A percentile compares a stretch with the other conserved stretches of the same genome.
Evolutionary conservation across 2,329 filamentous ascomycete genomes (phyloP).

Genomic region (Chlorencoelia australis): DNA sequence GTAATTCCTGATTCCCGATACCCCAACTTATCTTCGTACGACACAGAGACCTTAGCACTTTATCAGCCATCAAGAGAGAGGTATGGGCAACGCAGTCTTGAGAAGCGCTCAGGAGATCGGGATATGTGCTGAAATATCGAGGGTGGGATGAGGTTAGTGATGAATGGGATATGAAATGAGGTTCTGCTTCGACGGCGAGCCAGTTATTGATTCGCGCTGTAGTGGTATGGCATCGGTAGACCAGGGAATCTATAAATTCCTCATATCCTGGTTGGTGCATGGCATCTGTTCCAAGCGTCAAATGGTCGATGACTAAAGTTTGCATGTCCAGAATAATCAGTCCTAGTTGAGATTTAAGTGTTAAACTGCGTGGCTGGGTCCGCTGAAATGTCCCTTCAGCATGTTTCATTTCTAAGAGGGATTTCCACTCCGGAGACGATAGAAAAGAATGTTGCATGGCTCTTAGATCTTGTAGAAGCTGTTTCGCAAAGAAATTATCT

Average conservation of each 20-base stretch:
- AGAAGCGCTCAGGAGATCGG: slow-evolving; percentile 1
- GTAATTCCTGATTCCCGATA: not conserved
- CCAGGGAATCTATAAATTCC: not conserved
- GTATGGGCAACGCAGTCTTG: slow-evolving; percentile 3
- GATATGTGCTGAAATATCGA: not conserved
- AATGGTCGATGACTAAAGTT: not conserved
- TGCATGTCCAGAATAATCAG: not conserved
- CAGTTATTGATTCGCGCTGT: not conserved
- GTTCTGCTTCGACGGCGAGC: not conserved
- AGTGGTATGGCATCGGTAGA: not conserved
- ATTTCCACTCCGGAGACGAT: slow-evolving; percentile 3
- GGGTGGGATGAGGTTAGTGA: too few species aligned
- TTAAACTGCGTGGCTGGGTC: too few species aligned
- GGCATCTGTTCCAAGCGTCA: not conserved
- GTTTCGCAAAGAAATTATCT: not conserved
- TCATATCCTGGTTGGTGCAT: not conserved
- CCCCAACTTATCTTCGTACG: not conserved
- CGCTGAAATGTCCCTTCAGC: too few species aligned
- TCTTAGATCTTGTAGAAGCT: slow-evolving; percentile 3
- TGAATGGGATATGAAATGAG: not conserved
- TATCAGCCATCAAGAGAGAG: not conserved
- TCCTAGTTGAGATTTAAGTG: not conserved
- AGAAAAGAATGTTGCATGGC: slow-evolving; percentile 4
- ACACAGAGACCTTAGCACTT: not conserved
- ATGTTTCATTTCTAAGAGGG: too few species aligned